Base-by-base conservation (phyloP, 768 basidiomycete species). In the Lentinula boryana region DNA sequence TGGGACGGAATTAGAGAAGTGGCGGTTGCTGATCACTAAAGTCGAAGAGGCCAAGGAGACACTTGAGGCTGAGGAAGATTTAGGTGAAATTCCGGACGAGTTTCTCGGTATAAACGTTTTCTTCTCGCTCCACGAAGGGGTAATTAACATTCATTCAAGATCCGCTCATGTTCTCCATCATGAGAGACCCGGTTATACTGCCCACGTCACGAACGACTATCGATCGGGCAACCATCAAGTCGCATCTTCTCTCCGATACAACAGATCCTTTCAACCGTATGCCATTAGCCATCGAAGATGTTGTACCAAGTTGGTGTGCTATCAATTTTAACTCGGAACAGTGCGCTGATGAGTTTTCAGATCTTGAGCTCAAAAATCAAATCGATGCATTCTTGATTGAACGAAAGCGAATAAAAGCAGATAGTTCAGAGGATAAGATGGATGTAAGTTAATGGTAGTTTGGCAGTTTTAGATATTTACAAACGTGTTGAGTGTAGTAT, bases 251-350 rank as follows among this genome's bases (percentile, higher is more conserved):
- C 18, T 96, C 94, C 0, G 95, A 97, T 67, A 74, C 87, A 16
- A 91, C 86, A 57, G 97, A 99, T 72, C 97, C 97, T 1, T 99
- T 98, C 83, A 99, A 98, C 73, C 88, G 97, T 32, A 76, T 80
- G 36, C 93, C 96, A 1, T 77, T 97, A 31, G 72, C 77, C 9
- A 84, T 95, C 63, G 89, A 89, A 58, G 90, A 95, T 10, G 87
- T 95, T 13, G 70, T 86, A 61, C 84, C 92, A 31, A 74, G 95
- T 93, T 66, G 65, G 86, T 74, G 7, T 46, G 60, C 8, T 40
- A 27, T 27, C 27, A 38, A 4, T 21, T 43, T 18, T 32, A 18
- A 18, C 64, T 51, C 61, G 16, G 21, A 66, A 46, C 69, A 62
- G 7, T n/a, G 36, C 46, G 36, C 63, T 61, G 33, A 59, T 13